These are phyloP conservation scores for Fonticula alba DNA, from an alignment of 78 protist genomes.

Conservation along the genomic window DNA sequence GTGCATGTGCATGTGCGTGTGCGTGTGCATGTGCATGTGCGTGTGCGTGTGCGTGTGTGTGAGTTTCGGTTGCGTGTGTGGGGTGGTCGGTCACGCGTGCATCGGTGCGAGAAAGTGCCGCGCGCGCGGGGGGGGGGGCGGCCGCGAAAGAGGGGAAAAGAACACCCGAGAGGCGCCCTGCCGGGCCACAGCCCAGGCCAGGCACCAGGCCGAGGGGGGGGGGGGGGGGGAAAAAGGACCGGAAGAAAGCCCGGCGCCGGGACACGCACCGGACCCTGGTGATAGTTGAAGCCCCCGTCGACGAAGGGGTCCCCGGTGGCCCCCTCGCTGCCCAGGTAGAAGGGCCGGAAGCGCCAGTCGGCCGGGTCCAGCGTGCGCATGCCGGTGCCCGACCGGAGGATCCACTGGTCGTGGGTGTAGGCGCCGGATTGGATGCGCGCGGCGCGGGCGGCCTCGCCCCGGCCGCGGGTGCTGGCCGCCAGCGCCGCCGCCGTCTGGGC, in stretches of 20 bases:
- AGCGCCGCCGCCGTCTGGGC: neutral
- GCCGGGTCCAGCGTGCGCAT: conserved; percentile 12
- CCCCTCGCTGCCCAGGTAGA: conserved; percentile 49
- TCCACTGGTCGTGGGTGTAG: neutral
- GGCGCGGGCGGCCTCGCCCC: conserved; percentile 1
- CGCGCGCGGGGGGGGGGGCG: no score
- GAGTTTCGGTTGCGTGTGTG: no score
- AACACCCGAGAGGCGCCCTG: no score
- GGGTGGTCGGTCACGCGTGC: no score
- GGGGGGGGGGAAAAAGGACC: conserved; percentile 3
- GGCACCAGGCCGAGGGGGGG: no score
- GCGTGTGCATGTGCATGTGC: no score
- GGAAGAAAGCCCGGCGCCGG: neutral
- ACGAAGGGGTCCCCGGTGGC: conserved; percentile 41
- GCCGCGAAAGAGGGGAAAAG: no score
- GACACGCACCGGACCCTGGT: conserved; percentile 60
- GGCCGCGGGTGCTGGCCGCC: neutral
- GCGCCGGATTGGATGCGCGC: conserved; percentile 12
- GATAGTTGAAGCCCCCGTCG: conserved; percentile 72
- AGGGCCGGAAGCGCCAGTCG: conserved; percentile 49
- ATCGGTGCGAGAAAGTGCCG: no score
- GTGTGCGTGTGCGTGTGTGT: no score
- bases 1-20: no score
- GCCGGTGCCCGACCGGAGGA: neutral
- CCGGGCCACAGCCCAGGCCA: no score